Evolutionary conservation across 163 green algal genomes (phyloP).

Genomic region (Chlamydomonas reinhardtii): DNA sequence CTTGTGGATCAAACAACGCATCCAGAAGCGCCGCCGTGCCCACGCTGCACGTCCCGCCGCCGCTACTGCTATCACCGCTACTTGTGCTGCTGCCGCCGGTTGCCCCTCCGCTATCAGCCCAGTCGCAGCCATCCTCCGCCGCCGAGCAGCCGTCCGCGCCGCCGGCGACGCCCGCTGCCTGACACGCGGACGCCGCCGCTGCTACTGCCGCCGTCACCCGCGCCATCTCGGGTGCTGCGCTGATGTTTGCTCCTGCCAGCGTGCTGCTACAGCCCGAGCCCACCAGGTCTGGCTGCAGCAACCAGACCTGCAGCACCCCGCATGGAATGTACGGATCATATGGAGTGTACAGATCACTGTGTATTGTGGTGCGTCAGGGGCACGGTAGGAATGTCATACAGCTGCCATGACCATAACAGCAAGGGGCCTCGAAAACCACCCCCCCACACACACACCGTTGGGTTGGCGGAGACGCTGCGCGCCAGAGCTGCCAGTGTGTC

Average conservation of each 20-base stretch:
- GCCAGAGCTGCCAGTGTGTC: not conserved
- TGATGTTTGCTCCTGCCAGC: no score
- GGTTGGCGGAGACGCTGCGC: not conserved
- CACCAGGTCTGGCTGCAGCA: slow-evolving; percentile 23
- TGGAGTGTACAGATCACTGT: no score
- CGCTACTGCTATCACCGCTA: no score
- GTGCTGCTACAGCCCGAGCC: not conserved
- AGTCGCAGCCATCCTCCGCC: not conserved
- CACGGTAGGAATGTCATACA: no score
- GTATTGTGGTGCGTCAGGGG: no score
- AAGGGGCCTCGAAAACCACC: no score
- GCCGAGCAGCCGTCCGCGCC: not conserved
- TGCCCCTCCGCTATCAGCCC: not conserved
- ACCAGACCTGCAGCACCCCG: not conserved
- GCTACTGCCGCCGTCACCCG: not conserved
- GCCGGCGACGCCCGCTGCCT: not conserved
- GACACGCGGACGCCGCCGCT: not conserved
- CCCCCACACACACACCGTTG: not conserved
- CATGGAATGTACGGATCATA: no score
- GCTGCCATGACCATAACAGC: no score
- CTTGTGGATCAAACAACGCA: not conserved
- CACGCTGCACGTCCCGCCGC: not conserved
- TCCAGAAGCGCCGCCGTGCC: not conserved
- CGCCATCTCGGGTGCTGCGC: not conserved
- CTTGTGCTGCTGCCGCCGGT: not conserved